Percentiles rank a stretch among this genome's conserved stretches.
These are phyloP conservation scores for Eimeria sp. DNA, from an alignment of 169 alveolate genomes.

Conservation along the genomic window DNA sequence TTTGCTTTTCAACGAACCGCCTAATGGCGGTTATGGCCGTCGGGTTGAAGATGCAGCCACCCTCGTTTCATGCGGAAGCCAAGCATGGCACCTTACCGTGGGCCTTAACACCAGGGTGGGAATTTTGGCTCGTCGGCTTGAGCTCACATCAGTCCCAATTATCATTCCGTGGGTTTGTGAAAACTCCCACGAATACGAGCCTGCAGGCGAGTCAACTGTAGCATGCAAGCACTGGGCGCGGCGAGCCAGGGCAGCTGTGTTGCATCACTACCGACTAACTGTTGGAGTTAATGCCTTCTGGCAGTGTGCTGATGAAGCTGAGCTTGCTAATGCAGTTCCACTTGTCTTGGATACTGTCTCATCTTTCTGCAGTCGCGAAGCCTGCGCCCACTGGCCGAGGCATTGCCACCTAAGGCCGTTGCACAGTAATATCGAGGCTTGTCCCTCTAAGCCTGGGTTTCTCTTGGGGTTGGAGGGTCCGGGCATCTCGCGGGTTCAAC, in stretches of 20 bases:
- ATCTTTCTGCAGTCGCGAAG: background rate
- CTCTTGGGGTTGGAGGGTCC: background rate
- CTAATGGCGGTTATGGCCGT: background rate
- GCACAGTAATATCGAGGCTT: background rate
- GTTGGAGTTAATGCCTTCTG: background rate
- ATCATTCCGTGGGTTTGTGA: constrained; percentile 39
- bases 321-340: constrained; percentile 40
- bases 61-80: constrained; percentile 38
- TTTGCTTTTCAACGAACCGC: too few relatives aligned
- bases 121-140: constrained; percentile 42
- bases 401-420: constrained; percentile 47
- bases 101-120: constrained; percentile 38
- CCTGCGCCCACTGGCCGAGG: constrained; percentile 52
- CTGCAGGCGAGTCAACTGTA: background rate
- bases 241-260: constrained; percentile 61
- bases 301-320: constrained; percentile 9
- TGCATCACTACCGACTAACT: constrained; percentile 21
- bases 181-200: background rate
- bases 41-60: constrained; percentile 61
- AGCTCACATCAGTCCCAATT: constrained; percentile 32
- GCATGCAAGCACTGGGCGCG: constrained; percentile 30
- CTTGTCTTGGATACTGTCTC: constrained; percentile 7
- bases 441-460: background rate
- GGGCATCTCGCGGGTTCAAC: background rate
- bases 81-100: constrained; percentile 4